A percentile compares a stretch with the other conserved stretches of the same genome.
These are phyloP conservation scores for Pelagophyceae sp. DNA, from an alignment of 352 stramenopile species.

Conservation along the genomic window DNA sequence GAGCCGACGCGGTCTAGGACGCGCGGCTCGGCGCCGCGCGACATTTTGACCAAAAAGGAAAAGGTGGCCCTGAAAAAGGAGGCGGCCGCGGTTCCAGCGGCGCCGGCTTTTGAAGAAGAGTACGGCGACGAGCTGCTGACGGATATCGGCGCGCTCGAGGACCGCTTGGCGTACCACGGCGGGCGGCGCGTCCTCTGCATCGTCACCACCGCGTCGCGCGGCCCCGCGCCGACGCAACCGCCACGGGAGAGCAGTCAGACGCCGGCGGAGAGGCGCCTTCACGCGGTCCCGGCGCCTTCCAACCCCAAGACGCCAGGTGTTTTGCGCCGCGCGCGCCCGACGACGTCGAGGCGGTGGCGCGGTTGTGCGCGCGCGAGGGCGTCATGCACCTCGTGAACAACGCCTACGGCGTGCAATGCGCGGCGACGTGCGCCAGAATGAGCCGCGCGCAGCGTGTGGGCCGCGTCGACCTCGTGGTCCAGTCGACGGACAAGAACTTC, in stretches of 20 bases:
- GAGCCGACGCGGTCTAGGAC: slow-evolving; percentile 36
- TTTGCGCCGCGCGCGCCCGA: slow-evolving; percentile 93
- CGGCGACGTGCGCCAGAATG: slow-evolving; percentile 35
- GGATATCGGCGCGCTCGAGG: slow-evolving; percentile 67
- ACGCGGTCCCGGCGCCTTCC: no score
- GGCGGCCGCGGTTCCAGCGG: slow-evolving; percentile 4
- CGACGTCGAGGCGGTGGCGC: slow-evolving; percentile 78
- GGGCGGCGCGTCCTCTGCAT: slow-evolving; percentile 73
- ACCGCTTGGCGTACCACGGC: slow-evolving; percentile 48
- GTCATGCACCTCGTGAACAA: slow-evolving; percentile 97
- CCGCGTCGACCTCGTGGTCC: slow-evolving; percentile 89
- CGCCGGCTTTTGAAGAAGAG: slow-evolving; percentile 19
- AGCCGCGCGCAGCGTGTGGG: slow-evolving; percentile 75
- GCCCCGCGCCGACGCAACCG: no score
- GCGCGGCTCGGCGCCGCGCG: slow-evolving; percentile 24
- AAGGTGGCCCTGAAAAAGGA: slow-evolving; percentile 17
- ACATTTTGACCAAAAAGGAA: slow-evolving; percentile 33
- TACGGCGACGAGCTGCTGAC: slow-evolving; percentile 74
- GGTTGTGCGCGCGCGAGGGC: slow-evolving; percentile 59
- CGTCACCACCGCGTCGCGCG: slow-evolving; percentile 91
- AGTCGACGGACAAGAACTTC: slow-evolving; percentile 99
- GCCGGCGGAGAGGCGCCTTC: no score
- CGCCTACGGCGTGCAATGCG: slow-evolving; percentile 68
- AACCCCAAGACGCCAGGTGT: no score
- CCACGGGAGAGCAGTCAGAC: no score